Base-by-base conservation (phyloP, 2,329 filamentous ascomycete species). In the Aspergillus ochraceus region DNA sequence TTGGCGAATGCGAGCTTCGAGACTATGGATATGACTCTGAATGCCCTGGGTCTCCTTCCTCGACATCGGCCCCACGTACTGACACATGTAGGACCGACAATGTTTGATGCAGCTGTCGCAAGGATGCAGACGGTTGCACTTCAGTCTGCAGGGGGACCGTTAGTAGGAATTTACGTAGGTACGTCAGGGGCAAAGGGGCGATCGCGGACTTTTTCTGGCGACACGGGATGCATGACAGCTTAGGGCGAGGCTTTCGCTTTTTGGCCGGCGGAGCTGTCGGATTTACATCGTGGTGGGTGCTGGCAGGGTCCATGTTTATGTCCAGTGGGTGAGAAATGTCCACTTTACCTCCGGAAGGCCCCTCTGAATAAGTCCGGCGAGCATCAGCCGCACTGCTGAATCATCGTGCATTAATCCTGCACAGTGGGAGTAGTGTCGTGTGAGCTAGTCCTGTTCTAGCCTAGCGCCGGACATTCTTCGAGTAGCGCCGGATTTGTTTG, bases 51-150 rank as follows among this genome's bases (percentile, higher is more conserved):
- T 59, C n/a, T 64, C 56, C 42, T 45, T 58, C 29, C 50, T 57
- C 3, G 46, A 58, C 47, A 65, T 56, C 6, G 60, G 49, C 11
- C 51, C 59, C 42, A 57, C 50, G 54, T 61, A 67, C 22, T 61
- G 62, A 49, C 65, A 67, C 51, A 57, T 55, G n/a, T 64, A 58
- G 4, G 58, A 17, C 1, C 58, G 58, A 46, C 52, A 52, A 26
- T 64, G 59, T 17, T 64, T 64, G 20, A 60, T 64, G 54, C 68
- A 71, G 30, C 66, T 65, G 32, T 66, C 60, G 49, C 68, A 71
- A 4, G 68, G 68, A 51, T 66, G 50, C 5, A 59, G 61, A 19
- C 68, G 68, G 53, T 70, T 63, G 58, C 68, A 70, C 60, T 67
- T 69, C 20, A 69, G 53, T 59, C 68, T 70, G 51, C 4, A 24